Evolutionary conservation across 1,284 basidiomycete species (phyloP).

Genomic region (Apiotrichum veenhuisii): DNA sequence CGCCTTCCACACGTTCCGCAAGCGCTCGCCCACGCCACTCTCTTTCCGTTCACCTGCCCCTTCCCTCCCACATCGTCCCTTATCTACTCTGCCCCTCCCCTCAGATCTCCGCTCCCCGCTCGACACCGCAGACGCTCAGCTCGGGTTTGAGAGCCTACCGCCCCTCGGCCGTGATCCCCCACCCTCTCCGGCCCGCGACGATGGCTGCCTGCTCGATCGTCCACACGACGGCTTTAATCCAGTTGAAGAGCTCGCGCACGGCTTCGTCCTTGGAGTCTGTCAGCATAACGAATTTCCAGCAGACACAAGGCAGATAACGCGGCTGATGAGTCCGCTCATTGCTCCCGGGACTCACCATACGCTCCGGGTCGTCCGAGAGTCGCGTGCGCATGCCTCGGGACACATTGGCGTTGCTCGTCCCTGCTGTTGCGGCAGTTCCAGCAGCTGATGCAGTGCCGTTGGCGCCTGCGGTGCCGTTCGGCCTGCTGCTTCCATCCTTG

Average conservation of each 20-base stretch:
- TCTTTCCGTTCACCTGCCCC: not conserved
- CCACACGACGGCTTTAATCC: constrained; percentile 51
- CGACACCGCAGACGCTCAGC: not conserved
- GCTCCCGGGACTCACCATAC: constrained; percentile 35
- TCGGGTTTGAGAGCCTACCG: not conserved
- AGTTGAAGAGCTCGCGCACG: constrained; percentile 47
- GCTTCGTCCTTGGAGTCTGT: constrained; percentile 43
- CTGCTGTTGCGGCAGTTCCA: no score
- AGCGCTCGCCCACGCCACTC: no score
- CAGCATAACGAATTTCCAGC: no score
- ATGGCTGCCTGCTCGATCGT: constrained; percentile 49
- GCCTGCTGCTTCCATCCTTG: no score
- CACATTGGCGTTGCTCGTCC: no score
- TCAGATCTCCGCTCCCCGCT: no score
- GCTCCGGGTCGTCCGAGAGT: constrained; percentile 39
- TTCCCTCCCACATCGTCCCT: not conserved
- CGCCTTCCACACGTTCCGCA: no score
- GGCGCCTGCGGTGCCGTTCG: not conserved
- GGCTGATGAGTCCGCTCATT: no score
- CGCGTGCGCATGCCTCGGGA: constrained; percentile 10
- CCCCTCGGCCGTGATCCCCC: constrained; percentile 8
- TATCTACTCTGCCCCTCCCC: no score
- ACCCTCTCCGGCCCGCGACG: constrained; percentile 36
- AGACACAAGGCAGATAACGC: no score
- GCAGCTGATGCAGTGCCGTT: no score